These are phyloP conservation scores for Coprinopsis cinerea DNA, from an alignment of 768 basidiomycete species.

Conservation along the genomic window DNA sequence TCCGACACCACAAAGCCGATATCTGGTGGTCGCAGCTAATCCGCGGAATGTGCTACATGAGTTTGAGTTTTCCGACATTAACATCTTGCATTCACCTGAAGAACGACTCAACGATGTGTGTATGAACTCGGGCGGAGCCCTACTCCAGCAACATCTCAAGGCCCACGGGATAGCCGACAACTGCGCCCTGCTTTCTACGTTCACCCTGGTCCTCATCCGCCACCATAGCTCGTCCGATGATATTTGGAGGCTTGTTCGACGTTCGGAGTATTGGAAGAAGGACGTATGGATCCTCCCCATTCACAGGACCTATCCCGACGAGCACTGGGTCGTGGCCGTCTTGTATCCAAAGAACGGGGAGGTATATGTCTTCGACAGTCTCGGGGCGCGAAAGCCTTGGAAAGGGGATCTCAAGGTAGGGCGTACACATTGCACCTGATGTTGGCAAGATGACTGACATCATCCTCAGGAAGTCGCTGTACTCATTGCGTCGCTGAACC, in stretches of 20 bases:
- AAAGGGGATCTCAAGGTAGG: background rate
- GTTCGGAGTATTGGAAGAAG: background rate
- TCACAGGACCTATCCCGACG: background rate
- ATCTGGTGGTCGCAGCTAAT: too few relatives aligned
- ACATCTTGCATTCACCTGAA: conserved; percentile 14
- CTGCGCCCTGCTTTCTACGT: background rate
- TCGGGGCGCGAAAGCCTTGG: background rate
- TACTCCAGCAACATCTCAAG: background rate
- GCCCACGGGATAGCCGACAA: background rate
- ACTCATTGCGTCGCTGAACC: background rate
- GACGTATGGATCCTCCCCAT: background rate
- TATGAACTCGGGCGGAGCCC: background rate
- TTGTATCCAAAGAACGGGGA: background rate
- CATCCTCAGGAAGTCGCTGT: background rate
- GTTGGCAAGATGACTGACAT: background rate
- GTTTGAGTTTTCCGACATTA: background rate
- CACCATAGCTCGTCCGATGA: too few relatives aligned
- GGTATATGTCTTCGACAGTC: background rate
- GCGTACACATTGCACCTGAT: background rate
- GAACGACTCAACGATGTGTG: background rate
- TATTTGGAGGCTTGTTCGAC: background rate
- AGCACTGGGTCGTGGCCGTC: background rate
- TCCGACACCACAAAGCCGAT: too few relatives aligned
- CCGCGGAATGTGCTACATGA: too few relatives aligned
- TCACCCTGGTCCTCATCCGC: background rate